Evolutionary conservation across 2,329 filamentous ascomycete species (phyloP).

Genomic region (Aspergillus sergii): DNA sequence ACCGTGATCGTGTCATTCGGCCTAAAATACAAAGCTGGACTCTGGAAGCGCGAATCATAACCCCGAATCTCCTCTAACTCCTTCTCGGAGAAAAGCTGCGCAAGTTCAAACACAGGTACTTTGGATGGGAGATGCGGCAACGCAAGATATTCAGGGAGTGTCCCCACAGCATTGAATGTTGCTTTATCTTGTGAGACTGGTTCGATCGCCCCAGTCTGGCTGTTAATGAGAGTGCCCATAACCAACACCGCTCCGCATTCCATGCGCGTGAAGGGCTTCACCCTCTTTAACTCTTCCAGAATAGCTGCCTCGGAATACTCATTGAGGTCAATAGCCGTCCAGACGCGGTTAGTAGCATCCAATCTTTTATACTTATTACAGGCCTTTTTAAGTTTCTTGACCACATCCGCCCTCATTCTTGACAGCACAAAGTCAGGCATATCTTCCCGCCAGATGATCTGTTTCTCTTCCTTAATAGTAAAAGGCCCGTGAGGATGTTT

Average conservation of each 20-base stretch:
- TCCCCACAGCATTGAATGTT: not conserved
- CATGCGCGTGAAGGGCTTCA: constrained; percentile 31
- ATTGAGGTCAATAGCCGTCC: constrained; percentile 28
- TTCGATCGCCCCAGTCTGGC: not conserved
- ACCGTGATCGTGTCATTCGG: constrained; percentile 31
- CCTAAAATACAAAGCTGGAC: constrained; percentile 39
- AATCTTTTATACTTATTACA: constrained; percentile 24
- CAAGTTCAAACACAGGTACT: constrained; percentile 43
- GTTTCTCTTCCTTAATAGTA: constrained; percentile 27
- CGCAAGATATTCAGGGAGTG: constrained; percentile 30
- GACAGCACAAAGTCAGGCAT: constrained; percentile 48
- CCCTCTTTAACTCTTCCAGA: constrained; percentile 19
- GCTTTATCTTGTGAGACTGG: not conserved
- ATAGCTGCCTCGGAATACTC: constrained; percentile 25
- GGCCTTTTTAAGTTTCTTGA: constrained; percentile 40
- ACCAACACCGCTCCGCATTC: constrained; percentile 35
- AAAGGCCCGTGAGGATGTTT: constrained; percentile 35
- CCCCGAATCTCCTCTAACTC: constrained; percentile 34
- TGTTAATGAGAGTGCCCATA: constrained; percentile 11
- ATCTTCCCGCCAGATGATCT: constrained; percentile 51
- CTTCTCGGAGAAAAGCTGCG: constrained; percentile 31
- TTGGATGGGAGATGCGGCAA: constrained; percentile 32
- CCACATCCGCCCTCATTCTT: constrained; percentile 39
- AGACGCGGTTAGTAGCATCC: constrained; percentile 26
- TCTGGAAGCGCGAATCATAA: constrained; percentile 31